Evolutionary conservation across 768 basidiomycete species (phyloP), one percentile per base, ranked within the genome.

Genomic region (Rhizopogon vinicolor): DNA sequence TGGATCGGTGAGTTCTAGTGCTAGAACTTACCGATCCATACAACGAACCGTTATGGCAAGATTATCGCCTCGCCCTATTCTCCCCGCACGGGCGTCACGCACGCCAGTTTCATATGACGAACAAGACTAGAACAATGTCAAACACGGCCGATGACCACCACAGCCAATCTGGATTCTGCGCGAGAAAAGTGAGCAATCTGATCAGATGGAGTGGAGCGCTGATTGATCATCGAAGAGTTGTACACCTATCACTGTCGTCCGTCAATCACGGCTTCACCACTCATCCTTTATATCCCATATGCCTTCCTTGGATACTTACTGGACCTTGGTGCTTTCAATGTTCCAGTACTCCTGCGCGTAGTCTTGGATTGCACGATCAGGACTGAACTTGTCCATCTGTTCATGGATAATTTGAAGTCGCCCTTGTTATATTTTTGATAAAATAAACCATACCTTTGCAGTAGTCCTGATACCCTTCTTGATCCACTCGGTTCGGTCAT

Each of bases 351-450:
- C 84, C 71, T 96, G 93, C 1, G 93, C 93, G 63, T 96, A 96
- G 68, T 93, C 89, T 61, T 85, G 83, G 65, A 97, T 95, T 3
- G 93, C 91, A 51, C 95, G 81, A 68, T 98, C 96, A 35, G 90
- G 91, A 69, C 92, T 93, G 78, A 98, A 98, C 66, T 94, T 95
- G 70, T 93, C 94, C 94, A 97, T 98, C 84, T 87, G 55, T 57
- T 37, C 56, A 59, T 31, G 52, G 59, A 55, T 40, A 41, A 63
- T 8, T 25, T 5, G 7, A 8, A 3, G 33, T 16, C 16, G 49
- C 28, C 28, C 22, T 45, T 18, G 39, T 43, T 22, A 28, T 14
- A 49, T 33, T 35, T 37, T 9, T 22, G 37, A 37, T 25, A 14
- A 49, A 49, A 49, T 25, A 25, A 22, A 3, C 14, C 13, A 53